These are phyloP conservation scores for Pouteria glomerata DNA, from an alignment of 148 eudicot genomes.

Conservation along the genomic window DNA sequence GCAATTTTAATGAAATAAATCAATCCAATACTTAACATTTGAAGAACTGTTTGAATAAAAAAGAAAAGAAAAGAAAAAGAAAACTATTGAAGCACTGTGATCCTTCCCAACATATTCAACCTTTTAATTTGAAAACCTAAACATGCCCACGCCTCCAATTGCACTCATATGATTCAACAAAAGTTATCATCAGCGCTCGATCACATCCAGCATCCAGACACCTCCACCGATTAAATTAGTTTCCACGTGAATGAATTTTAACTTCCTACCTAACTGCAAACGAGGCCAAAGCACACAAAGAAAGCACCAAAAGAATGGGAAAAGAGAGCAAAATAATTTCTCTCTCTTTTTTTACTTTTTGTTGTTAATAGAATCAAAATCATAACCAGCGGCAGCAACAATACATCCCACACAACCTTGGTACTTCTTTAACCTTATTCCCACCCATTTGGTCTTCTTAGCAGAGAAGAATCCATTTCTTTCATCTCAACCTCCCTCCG, in stretches of 20 bases:
- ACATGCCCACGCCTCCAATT: background rate
- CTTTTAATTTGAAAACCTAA: too few species aligned
- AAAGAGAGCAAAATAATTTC: background rate
- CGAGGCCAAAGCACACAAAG: background rate
- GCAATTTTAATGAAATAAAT: too few species aligned
- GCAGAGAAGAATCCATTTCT: background rate
- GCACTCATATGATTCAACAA: background rate
- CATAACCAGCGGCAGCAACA: background rate
- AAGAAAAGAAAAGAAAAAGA: too few species aligned
- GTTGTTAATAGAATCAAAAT: too few species aligned
- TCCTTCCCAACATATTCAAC: too few species aligned
- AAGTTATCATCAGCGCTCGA: background rate
- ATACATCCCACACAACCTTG: background rate
- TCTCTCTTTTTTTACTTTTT: background rate
- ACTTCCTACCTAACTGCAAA: too few species aligned
- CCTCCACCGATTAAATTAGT: too few species aligned
- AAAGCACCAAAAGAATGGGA: background rate
- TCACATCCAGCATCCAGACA: background rate
- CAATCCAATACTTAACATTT: too few species aligned
- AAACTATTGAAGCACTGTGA: too few species aligned
- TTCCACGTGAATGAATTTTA: too few species aligned
- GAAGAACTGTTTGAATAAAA: too few species aligned
- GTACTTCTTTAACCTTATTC: background rate
- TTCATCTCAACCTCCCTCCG: conserved; percentile 3
- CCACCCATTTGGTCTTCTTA: conserved; percentile 4